Evolutionary conservation across 192 early-diverging fungal genomes (phyloP), one percentile per base, ranked within the genome.

Genomic region (Coemansia sp.): DNA sequence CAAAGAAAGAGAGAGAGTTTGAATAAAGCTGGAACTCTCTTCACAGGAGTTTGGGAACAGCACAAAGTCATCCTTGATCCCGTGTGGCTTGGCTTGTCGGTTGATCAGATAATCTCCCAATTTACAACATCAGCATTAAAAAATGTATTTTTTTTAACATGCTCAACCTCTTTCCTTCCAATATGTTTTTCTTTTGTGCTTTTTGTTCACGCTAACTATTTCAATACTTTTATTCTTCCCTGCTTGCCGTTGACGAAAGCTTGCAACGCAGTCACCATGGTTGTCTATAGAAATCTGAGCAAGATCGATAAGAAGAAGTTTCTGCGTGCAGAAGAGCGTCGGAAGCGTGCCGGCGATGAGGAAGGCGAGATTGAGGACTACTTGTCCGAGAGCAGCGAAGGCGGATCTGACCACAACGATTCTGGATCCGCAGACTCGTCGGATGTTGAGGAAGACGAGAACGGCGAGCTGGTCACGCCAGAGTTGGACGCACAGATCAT

Each of bases 401-500:
- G 20, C 43, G 42, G 22, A 1, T 38, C 20, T 8, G 84, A 77
- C 22, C 54, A 40, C 43, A 74, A 54, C 32, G 77, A 86, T 32
- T 75, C 44, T 5, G 65, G 12, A 67, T 87, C 67, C 82, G 81
- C 69, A 40, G 75, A 65, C 32, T 83, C 84, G 16, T 86, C 87
- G 1, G 91, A 91, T 41, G 90, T 88, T 25, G 90, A 90, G 25
- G 93, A 94, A 67, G 93, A 94, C 72, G 90, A 91, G 64, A 77
- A 84, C 51, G 93, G 89, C 40, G 89, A 88, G 63, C 84, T 98
- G 20, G 82, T 95, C 9, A 95, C 95, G 6, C 93, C 95, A 7
- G 93, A 91, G 38, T 73, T 98, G 9, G 95, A 99, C 65, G 91
- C 88, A 7, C 92, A 97, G 76, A 98, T 99, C 62, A 87, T 99